Evolutionary conservation across 129 eudicot genomes (phyloP).

Genomic region (Silybum marianum): DNA sequence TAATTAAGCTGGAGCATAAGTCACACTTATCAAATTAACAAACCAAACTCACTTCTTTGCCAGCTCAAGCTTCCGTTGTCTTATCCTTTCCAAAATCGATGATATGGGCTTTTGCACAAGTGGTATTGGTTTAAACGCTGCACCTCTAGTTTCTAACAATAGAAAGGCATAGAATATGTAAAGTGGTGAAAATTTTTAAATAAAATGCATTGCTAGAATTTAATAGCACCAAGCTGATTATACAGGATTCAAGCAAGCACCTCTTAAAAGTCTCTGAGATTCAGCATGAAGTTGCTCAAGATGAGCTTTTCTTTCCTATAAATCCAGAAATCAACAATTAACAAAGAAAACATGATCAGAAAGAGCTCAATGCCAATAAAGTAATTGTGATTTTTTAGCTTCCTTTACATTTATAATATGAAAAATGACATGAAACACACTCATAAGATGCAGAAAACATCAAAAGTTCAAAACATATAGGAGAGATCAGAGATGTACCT

Average conservation of each 20-base stretch:
- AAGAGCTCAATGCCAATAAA: background rate
- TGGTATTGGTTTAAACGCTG: conserved; percentile 71
- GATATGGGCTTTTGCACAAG: conserved; percentile 79
- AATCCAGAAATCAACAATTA: conserved; percentile 6
- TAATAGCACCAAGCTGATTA: conserved; percentile 4
- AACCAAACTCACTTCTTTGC: conserved; percentile 56
- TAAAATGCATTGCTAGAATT: background rate
- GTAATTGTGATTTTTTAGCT: background rate
- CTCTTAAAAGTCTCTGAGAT: conserved; percentile 82
- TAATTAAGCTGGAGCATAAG: background rate
- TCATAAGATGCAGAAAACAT: background rate
- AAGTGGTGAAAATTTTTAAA: background rate
- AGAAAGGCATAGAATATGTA: background rate
- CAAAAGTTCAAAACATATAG: background rate
- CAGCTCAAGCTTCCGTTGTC: conserved; percentile 80
- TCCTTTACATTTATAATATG: background rate
- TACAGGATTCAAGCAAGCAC: conserved; percentile 34
- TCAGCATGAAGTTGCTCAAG: conserved; percentile 81
- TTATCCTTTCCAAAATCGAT: conserved; percentile 72
- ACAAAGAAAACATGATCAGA: background rate
- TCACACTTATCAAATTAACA: background rate
- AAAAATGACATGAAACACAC: background rate
- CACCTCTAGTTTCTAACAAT: conserved; percentile 67
- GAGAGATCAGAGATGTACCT: conserved; percentile 33
- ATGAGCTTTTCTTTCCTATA: conserved; percentile 68